These are phyloP conservation scores for Ophiostoma fasciatum DNA, from an alignment of 2,329 filamentous ascomycete genomes.

Conservation along the genomic window DNA sequence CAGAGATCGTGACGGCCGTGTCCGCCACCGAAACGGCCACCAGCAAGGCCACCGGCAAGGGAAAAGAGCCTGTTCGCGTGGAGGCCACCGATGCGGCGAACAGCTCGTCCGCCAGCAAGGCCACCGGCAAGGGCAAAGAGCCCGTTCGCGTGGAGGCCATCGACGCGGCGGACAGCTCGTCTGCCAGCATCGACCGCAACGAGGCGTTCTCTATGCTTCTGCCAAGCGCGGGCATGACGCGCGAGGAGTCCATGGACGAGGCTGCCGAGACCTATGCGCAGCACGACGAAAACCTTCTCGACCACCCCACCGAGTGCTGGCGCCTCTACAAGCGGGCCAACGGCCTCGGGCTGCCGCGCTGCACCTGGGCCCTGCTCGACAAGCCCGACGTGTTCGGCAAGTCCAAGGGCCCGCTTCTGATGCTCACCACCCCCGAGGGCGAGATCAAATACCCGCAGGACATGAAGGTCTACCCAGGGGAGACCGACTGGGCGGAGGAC, in stretches of 20 bases:
- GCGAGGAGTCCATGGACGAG: not conserved
- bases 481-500: conserved; percentile 3
- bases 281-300: not conserved
- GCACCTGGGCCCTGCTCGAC: conserved; percentile 5
- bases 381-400: conserved; percentile 5
- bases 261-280: not conserved
- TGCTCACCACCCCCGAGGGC: conserved; percentile 9
- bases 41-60: too few relatives aligned
- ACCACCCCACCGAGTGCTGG: not conserved
- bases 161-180: too few relatives aligned
- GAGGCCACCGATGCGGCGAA: not conserved
- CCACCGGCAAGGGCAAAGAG: too few relatives aligned
- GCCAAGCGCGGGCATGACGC: not conserved
- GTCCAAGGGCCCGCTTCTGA: conserved; percentile 2
- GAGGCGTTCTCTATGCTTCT: too few relatives aligned
- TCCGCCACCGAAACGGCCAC: too few relatives aligned
- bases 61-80: too few relatives aligned
- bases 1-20: too few relatives aligned
- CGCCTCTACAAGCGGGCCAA: not conserved
- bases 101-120: not conserved
- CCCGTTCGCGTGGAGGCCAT: too few relatives aligned
- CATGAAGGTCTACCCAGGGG: conserved; percentile 1
- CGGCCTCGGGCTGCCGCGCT: not conserved
- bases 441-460: conserved; percentile 9
- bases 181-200: too few relatives aligned